phyloP scores from a whole-genome alignment of 129 eudicot genomes.

The Centaurea solstitialis region DNA sequence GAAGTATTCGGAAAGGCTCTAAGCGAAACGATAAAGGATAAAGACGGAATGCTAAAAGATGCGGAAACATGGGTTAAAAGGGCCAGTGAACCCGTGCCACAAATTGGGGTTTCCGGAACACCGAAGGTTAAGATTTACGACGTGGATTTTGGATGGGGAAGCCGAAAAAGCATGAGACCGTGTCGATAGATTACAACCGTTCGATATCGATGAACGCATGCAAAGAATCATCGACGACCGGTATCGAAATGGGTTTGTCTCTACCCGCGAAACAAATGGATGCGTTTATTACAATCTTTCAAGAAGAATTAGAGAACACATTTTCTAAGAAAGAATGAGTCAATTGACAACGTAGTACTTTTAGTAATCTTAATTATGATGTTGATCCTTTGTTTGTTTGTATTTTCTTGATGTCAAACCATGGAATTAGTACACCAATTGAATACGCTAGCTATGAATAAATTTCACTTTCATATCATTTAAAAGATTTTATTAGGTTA shows the following conservation, averaged over 20 bases:
- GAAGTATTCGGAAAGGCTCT: conserved; percentile 13
- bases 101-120: conserved; percentile 15
- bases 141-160: conserved; percentile 17
- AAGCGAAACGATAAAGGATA: neutral
- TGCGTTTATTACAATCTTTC: conserved; percentile 27
- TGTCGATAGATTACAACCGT: conserved; percentile 19
- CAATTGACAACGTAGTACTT: neutral
- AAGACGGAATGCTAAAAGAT: neutral
- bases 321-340: neutral
- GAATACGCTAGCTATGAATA: neutral
- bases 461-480: neutral
- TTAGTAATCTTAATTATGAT: neutral
- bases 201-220: conserved; percentile 26
- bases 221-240: conserved; percentile 11
- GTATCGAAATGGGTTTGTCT: conserved; percentile 38
- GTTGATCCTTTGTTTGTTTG: neutral
- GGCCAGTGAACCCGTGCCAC: neutral
- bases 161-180: conserved; percentile 23
- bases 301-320: conserved; percentile 15
- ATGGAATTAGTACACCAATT: neutral
- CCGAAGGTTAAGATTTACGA: conserved; percentile 33
- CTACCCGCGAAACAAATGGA: conserved; percentile 35
- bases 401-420: neutral
- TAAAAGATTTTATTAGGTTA: neutral
- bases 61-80: conserved; percentile 7